These are phyloP conservation scores for Alternaria angustiovoidea DNA, from an alignment of 2,329 filamentous ascomycete genomes.

Conservation along the genomic window DNA sequence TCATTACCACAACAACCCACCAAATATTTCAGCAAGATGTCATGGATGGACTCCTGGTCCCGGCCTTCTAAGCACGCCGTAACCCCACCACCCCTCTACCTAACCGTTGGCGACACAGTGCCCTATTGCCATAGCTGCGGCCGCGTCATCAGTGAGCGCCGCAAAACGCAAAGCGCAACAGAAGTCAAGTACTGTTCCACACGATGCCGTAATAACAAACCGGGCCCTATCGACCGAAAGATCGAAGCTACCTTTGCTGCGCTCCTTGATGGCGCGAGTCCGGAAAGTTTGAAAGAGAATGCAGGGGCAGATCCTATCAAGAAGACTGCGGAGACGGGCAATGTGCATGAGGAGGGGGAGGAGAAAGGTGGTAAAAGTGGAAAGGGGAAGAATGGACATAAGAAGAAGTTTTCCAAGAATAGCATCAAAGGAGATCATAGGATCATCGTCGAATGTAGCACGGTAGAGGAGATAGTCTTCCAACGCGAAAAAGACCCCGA, in stretches of 20 bases:
- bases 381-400: slow-evolving; percentile 27
- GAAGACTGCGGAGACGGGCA: neutral
- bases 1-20: neutral
- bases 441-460: slow-evolving; percentile 59
- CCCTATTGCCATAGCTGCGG: slow-evolving; percentile 67
- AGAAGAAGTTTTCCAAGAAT: slow-evolving; percentile 37
- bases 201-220: slow-evolving; percentile 62
- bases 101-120: slow-evolving; percentile 57
- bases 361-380: neutral
- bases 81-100: slow-evolving; percentile 63
- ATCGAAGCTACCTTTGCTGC: slow-evolving; percentile 62
- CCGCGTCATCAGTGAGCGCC: slow-evolving; percentile 59
- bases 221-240: slow-evolving; percentile 58
- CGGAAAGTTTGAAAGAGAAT: slow-evolving; percentile 38
- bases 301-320: slow-evolving; percentile 7
- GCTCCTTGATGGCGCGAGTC: slow-evolving; percentile 47
- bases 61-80: slow-evolving; percentile 53
- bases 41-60: slow-evolving; percentile 61
- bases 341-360: neutral
- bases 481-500: slow-evolving; percentile 55
- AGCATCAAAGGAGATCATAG: slow-evolving; percentile 60
- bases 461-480: slow-evolving; percentile 62
- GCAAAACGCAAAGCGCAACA: slow-evolving; percentile 44
- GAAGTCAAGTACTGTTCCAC: slow-evolving; percentile 66
- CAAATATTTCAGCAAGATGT: slow-evolving; percentile 47